phyloP scores from a whole-genome alignment of 805 yeast species.

The Pichia eremophila region DNA sequence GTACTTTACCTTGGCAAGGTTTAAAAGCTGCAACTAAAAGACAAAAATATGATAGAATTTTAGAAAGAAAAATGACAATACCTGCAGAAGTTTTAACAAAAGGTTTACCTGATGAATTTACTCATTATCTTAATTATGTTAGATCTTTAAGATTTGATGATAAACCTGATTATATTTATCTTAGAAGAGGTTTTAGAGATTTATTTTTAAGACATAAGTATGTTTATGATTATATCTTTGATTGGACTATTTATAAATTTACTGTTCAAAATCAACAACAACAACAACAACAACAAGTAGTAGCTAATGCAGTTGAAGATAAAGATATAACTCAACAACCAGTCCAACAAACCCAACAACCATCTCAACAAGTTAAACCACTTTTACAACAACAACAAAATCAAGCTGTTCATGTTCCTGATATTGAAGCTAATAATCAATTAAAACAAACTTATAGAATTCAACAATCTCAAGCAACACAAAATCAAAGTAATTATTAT shows the following conservation, averaged over 20 bases:
- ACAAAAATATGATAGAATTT: constrained; percentile 92
- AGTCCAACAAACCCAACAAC: constrained; percentile 27
- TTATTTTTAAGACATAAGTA: constrained; percentile 81
- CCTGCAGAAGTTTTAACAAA: constrained; percentile 78
- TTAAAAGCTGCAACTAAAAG: constrained; percentile 93
- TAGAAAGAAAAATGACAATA: constrained; percentile 90
- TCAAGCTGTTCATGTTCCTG: constrained; percentile 26
- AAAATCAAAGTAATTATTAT: constrained; percentile 11
- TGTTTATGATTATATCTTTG: constrained; percentile 88
- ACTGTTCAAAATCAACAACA: constrained; percentile 43
- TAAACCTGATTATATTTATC: constrained; percentile 86
- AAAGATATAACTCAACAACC: constrained; percentile 9
- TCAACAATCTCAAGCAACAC: constrained; percentile 15
- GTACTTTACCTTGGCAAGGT: constrained; percentile 98
- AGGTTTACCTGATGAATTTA: constrained; percentile 87
- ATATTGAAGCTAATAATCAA: constrained; percentile 15
- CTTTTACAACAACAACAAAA: constrained; percentile 24
- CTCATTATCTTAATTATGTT: constrained; percentile 78
- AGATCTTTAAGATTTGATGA: constrained; percentile 90
- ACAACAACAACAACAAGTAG: constrained; percentile 8
- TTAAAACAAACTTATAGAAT: constrained; percentile 8
- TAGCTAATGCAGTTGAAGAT: too few relatives aligned
- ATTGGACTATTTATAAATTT: constrained; percentile 88
- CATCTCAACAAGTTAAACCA: constrained; percentile 16
- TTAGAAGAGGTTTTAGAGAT: constrained; percentile 84